Conservation (phyloP, 129 eudicot genomes). For the Arctium lappa region DNA sequence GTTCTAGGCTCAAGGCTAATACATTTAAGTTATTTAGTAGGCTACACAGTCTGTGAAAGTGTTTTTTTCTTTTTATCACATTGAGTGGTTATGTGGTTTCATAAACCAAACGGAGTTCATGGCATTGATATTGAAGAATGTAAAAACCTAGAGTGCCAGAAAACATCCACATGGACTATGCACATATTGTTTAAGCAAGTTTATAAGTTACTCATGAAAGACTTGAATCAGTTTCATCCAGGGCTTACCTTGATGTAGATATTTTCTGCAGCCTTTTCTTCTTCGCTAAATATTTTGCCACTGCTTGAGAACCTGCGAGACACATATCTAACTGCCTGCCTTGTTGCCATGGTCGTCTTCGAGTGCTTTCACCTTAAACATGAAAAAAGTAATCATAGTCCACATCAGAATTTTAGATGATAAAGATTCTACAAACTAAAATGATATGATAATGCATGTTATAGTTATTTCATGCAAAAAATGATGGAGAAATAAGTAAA, state of each 20-base stretch:
- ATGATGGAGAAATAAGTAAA: not conserved
- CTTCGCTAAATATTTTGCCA: conserved; percentile 80
- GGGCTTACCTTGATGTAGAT: conserved; percentile 71
- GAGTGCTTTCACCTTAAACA: conserved; percentile 31
- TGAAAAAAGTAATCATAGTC: not conserved
- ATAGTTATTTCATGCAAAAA: not conserved
- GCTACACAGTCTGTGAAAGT: not conserved
- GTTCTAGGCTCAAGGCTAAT: not conserved
- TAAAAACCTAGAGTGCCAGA: not conserved
- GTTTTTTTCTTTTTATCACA: not conserved
- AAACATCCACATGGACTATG: not conserved
- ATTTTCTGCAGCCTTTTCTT: conserved; percentile 98
- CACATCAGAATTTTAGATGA: not conserved
- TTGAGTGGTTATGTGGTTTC: not conserved
- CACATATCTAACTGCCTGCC: conserved; percentile 56
- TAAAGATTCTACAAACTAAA: not conserved
- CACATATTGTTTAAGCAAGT: not conserved
- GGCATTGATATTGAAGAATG: not conserved
- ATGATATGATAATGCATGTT: not conserved
- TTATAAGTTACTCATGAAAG: not conserved
- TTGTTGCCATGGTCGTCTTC: conserved; percentile 55
- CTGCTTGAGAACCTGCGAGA: conserved; percentile 74
- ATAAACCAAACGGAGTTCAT: not conserved
- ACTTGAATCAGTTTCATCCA: not conserved
- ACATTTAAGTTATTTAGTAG: not conserved